Conservation (phyloP, 768 basidiomycete genomes). For the Cystobasidium tubakii region DNA sequence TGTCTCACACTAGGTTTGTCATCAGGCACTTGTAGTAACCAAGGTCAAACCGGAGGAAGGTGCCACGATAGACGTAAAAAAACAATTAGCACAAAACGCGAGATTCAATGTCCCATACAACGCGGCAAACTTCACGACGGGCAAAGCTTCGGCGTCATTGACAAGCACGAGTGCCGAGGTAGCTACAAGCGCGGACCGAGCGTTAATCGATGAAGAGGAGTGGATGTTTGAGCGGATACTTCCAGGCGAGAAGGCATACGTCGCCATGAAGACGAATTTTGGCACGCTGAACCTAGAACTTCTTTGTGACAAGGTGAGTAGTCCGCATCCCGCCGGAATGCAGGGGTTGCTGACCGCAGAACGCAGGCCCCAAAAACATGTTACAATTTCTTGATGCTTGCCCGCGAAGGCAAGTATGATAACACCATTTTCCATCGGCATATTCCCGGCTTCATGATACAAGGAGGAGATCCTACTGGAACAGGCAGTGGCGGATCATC, state of each 20-base stretch:
- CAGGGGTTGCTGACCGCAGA: not conserved
- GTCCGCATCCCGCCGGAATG: not conserved
- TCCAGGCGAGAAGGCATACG: conserved; percentile 90
- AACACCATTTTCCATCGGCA: conserved; percentile 77
- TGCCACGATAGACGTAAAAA: conserved; percentile 14
- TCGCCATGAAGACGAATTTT: conserved; percentile 86
- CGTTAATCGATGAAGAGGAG: conserved; percentile 99
- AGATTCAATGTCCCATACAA: conserved; percentile 58
- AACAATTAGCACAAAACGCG: conserved; percentile 22
- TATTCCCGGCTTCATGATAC: conserved; percentile 32
- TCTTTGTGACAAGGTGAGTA: conserved; percentile 73
- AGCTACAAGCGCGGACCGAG: conserved; percentile 63
- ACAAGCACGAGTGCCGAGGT: conserved; percentile 88
- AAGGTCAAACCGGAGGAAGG: conserved; percentile 34
- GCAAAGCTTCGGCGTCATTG: conserved; percentile 81
- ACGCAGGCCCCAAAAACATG: conserved; percentile 89
- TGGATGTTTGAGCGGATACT: conserved; percentile 94
- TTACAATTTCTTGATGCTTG: conserved; percentile 95
- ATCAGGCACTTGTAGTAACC: not conserved
- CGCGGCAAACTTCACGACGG: conserved; percentile 55
- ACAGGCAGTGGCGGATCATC: conserved; percentile 27
- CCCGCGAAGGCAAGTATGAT: conserved; percentile 82
- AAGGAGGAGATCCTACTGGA: conserved; percentile 35
- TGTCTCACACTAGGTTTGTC: too few species aligned
- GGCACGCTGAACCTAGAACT: conserved; percentile 75